A percentile compares a stretch with the other conserved stretches of the same genome.
phyloP scores from a whole-genome alignment of 495 filamentous ascomycete genomes.

The Mytilinidion resinicola region DNA sequence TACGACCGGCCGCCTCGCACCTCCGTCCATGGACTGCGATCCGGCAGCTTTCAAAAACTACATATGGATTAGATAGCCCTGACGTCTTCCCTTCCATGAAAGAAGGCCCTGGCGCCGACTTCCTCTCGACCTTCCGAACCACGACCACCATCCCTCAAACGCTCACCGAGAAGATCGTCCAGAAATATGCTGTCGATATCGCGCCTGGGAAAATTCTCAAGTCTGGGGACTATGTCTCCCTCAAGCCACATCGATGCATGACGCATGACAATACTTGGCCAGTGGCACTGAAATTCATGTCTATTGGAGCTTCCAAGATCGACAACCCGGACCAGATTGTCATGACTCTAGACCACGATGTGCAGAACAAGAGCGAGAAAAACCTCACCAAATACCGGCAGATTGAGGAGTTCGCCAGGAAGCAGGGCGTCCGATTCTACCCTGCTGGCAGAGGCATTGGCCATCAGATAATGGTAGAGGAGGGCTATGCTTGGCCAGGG shows the following conservation, averaged over 20 bases:
- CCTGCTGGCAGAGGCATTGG: slow-evolving; percentile 79
- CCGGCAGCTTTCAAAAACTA: too few species aligned
- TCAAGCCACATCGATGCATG: slow-evolving; percentile 71
- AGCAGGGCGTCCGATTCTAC: slow-evolving; percentile 78
- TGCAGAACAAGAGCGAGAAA: slow-evolving; percentile 75
- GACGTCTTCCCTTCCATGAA: slow-evolving; percentile 42
- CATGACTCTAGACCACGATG: slow-evolving; percentile 90
- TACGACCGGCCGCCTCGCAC: not conserved
- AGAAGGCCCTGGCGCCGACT: slow-evolving; percentile 33
- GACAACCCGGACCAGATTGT: slow-evolving; percentile 70
- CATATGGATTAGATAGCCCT: not conserved
- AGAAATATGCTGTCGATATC: slow-evolving; percentile 67
- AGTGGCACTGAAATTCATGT: slow-evolving; percentile 78
- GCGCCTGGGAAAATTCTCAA: slow-evolving; percentile 63
- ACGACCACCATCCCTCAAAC: slow-evolving; percentile 57
- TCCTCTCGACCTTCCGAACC: slow-evolving; percentile 33
- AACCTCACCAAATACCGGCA: slow-evolving; percentile 80
- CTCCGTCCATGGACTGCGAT: not conserved
- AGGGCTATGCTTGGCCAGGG: slow-evolving; percentile 76
- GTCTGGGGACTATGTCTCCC: slow-evolving; percentile 76
- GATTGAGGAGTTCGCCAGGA: slow-evolving; percentile 80
- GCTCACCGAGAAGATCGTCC: slow-evolving; percentile 88
- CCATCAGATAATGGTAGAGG: slow-evolving; percentile 86
- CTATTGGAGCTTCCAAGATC: slow-evolving; percentile 73
- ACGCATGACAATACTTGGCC: slow-evolving; percentile 94